Base-by-base conservation (phyloP, 2,329 filamentous ascomycete genomes). In the Cladosporium sp. region DNA sequence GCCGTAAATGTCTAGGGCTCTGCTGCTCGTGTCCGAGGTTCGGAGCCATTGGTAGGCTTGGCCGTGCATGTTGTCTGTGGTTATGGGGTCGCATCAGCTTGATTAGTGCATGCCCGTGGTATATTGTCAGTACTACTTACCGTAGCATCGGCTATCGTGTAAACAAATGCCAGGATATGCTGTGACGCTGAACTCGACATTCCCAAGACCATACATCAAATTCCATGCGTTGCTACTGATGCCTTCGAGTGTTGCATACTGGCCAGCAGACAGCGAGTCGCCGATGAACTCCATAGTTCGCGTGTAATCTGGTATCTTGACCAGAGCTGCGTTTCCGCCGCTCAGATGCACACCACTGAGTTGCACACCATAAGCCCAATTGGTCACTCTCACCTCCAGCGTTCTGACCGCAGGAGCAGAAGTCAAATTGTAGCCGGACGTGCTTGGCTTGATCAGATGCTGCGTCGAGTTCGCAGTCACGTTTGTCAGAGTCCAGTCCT, bases 401-500 rank as follows among this genome's bases (percentile, higher is more conserved):
- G 74, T 77, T 32, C 76, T 75, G 1, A 77, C 77, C 39, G 67
- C 74, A 19, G 78, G 61, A 20, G 56, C 65, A 0, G 78, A 74
- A 0, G 75, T 78, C 37, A 76, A 65, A 50, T 77, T 74, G 9
- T 79, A 70, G 4, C 77, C 78, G 0, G 76, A 71, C 0, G 77
- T 80, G n/a, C 67, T 66, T 0, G 75, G 68, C 22, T 71, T 76
- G 49, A 83, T 73, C 47, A 86, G 77, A 17, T 83, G 75, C 66
- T 86, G 82, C 0, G 82, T 85, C 12, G 74, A 75, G 24, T 77
- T 75, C 0, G 78, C 76, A 1, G 82, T 84, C 45, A 86, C 78
- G 64, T 86, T 86, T 34, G 81, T 83, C 64, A 85, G 81, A 57
- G 75, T 73, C 83, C 83, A 86, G 65, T 84, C 83, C 51, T 82